Conservation (phyloP, 345 rosid species). For the Carallia pectinifolia region DNA sequence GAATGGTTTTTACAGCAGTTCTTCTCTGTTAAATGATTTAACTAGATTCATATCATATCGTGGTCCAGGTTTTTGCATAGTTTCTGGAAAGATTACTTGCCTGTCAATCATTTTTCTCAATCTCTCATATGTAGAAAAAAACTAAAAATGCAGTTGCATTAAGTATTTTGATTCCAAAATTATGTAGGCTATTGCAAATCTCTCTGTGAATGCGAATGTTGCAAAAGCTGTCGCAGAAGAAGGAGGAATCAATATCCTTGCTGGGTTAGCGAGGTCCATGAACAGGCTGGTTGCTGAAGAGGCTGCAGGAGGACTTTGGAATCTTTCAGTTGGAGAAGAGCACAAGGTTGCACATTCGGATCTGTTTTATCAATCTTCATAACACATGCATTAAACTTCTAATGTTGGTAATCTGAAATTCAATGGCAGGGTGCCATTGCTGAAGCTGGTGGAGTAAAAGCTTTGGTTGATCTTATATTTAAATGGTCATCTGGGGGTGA, state of each 20-base stretch:
- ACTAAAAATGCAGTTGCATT: not conserved
- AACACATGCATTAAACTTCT: slow-evolving; percentile 1
- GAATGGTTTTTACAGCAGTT: slow-evolving; percentile 7
- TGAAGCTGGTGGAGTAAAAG: slow-evolving; percentile 47
- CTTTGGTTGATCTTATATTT: slow-evolving; percentile 55
- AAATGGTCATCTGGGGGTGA: slow-evolving; percentile 30
- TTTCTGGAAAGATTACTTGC: slow-evolving; percentile 2
- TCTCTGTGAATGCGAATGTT: slow-evolving; percentile 42
- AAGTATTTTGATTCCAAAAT: not conserved
- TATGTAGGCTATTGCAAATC: slow-evolving; percentile 35
- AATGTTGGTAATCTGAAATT: not conserved
- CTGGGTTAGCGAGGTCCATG: slow-evolving; percentile 35
- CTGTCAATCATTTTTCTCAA: slow-evolving; percentile 6
- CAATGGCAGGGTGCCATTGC: slow-evolving; percentile 36
- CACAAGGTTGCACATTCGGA: slow-evolving; percentile 27
- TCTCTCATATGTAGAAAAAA: not conserved
- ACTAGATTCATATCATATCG: not conserved
- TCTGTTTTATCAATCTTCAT: not conserved
- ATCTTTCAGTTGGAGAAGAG: slow-evolving; percentile 48
- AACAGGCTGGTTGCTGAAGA: slow-evolving; percentile 42
- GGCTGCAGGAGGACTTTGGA: slow-evolving; percentile 48
- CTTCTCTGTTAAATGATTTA: slow-evolving; percentile 2
- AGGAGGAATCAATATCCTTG: slow-evolving; percentile 39
- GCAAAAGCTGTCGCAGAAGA: slow-evolving; percentile 39
- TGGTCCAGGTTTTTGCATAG: not conserved